Evolutionary conservation across 305 asterid genomes (phyloP), one percentile per base, ranked within the genome.

Genomic region (Fraxinus floribunda): DNA sequence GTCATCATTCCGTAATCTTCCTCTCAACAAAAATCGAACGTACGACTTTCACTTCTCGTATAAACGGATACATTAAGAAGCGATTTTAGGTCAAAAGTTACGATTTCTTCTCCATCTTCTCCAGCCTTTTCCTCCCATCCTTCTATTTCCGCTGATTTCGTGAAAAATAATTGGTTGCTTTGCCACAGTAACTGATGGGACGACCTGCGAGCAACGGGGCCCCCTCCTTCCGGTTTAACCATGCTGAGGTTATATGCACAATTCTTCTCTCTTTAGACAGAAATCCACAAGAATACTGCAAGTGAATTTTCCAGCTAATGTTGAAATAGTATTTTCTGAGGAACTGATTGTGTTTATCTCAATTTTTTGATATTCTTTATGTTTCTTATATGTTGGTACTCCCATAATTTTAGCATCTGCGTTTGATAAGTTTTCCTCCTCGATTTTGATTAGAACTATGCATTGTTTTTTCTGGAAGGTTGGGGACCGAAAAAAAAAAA

Each of bases 161-260:
- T 44, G 29, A 34, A 26, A 26, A 62, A 38, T 41, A 29, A n/a
- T 78, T 35, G 34, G 81, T 38, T n/a, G 6, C 39, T 49, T 30
- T 29, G 80, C 85, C 82, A 84, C 30, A 71, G 77, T 75, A 46
- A 75, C 86, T 83, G 85, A 93, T 94, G 99, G 99, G 99, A 57
- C 91, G 99, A 73, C 97, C 97, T 74, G 97, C 98, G 79, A 93
- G 94, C 90, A 91, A 94, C 79, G 99, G 99, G 82, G 98, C 93
- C 39, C 98, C 98, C 38, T 89, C 97, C 70, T 94, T 95, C 92
- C 98, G 99, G 77, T 95, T 95, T 44, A 95, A 92, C 84, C 83
- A 92, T n/a, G 70, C 88, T 72, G 99, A 95, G 99, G 99, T 94
- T 44, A 70, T 30, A 76, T 66, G 55, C 78, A 5, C 22, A 72